phyloP scores from a whole-genome alignment of 495 filamentous ascomycete genomes.

The Beverwykella pulmonaria region DNA sequence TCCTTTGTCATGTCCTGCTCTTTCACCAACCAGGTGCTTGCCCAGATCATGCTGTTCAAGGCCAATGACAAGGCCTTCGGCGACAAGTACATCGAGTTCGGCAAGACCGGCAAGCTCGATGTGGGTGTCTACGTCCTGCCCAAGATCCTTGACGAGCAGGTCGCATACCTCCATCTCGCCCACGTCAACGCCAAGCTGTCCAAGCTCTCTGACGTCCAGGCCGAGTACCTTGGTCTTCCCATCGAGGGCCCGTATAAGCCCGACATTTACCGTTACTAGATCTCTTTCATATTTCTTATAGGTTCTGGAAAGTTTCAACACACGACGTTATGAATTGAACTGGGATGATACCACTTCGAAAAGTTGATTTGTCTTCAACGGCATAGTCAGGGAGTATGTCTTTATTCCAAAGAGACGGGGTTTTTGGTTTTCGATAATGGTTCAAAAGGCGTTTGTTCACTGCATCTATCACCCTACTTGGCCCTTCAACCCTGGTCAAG shows the following conservation, averaged over 20 bases:
- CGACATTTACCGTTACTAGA: constrained; percentile 64
- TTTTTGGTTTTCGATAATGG: constrained; percentile 5
- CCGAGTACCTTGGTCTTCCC: constrained; percentile 87
- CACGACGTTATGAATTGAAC: constrained; percentile 47
- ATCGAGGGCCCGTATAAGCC: constrained; percentile 91
- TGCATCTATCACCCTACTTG: constrained; percentile 18
- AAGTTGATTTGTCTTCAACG: constrained; percentile 51
- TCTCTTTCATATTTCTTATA: constrained; percentile 26
- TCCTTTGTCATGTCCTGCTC: constrained; percentile 99
- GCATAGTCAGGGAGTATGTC: constrained; percentile 41
- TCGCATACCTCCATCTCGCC: constrained; percentile 86
- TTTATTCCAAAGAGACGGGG: constrained; percentile 4
- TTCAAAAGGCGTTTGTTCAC: constrained; percentile 22
- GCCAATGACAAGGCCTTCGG: constrained; percentile 82
- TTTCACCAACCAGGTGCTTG: constrained; percentile 99
- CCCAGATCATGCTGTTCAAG: constrained; percentile 98
- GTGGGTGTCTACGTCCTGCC: constrained; percentile 95
- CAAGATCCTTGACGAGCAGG: constrained; percentile 98
- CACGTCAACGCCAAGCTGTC: constrained; percentile 96
- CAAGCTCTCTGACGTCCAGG: constrained; percentile 79
- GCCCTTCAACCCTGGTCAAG: constrained; percentile 36
- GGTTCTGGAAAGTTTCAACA: constrained; percentile 41
- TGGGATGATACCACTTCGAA: constrained; percentile 52
- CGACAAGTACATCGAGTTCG: constrained; percentile 94
- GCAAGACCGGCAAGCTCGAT: constrained; percentile 83